Evolutionary conservation across 1,139 yeast genomes (phyloP), one percentile per base, ranked within the genome.

Genomic region (Geotrichum bryndzae): DNA sequence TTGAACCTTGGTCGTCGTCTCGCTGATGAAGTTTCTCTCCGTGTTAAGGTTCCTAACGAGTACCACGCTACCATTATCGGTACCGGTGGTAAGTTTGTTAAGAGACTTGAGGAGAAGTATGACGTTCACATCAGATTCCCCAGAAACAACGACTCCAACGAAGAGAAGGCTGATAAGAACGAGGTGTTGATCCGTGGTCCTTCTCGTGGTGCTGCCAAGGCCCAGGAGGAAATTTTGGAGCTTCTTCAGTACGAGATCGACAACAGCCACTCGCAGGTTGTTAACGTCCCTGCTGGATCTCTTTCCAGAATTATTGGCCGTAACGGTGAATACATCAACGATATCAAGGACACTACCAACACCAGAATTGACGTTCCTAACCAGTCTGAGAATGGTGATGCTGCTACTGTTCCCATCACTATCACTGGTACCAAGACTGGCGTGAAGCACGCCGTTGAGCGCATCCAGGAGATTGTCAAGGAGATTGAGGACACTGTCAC

Each of bases 71-170:
- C 87, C 67, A 78, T 95, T 74, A 89, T 90, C 75, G 99, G 99
- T 59, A 82, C 90, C 41, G 85, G 84, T 68, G 96, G 97, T 71
- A 78, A 83, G 64, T 88, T 88, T 73, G 90, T 90, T 67, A 86
- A 85, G 73, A 87, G 96, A 73, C 82, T 94, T n/a, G 96, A 89
- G 75, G 95, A 90, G 64, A 90, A 91, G 75, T 94, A 95, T 78
- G 84, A 83, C 66, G 98, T 94, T 54, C 81, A 80, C 68, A 88
- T 95, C 69, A 81, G 84, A 70, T 91, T 94, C 80, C 96, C 96
- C 29, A 74, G 55, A 68, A 68, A 56, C 74, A 69, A 66, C 41
- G 70, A 73, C 56, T 80, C 77, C 64, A 76, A 77, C 23, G 46
- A 55, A 8, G 67, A 66, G 29, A 65, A 58, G 52, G 69, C 68